These are phyloP conservation scores for Ceraceosorus bombacis DNA, from an alignment of 1,284 basidiomycete genomes.

Conservation along the genomic window DNA sequence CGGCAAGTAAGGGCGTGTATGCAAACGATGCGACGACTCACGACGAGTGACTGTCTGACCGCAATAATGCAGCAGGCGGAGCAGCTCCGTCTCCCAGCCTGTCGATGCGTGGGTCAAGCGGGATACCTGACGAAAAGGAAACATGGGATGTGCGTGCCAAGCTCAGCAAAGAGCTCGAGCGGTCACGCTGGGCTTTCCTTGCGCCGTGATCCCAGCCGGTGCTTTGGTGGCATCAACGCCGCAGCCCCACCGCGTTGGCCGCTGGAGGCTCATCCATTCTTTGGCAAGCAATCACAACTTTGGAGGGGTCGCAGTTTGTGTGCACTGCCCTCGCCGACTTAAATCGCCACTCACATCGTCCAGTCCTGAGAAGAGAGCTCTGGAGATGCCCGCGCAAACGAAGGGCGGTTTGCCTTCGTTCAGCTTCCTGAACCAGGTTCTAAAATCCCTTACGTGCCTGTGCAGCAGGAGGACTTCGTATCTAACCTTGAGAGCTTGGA, in stretches of 20 bases:
- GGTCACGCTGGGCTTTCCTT: too few relatives aligned
- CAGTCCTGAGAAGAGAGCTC: conserved; percentile 31
- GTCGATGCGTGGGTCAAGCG: conserved; percentile 37
- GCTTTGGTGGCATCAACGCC: too few relatives aligned
- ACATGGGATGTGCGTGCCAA: too few relatives aligned
- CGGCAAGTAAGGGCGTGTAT: not conserved
- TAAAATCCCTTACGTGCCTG: conserved; percentile 43
- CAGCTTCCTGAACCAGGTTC: conserved; percentile 36
- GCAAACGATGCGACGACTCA: conserved; percentile 19
- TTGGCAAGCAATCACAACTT: too few relatives aligned
- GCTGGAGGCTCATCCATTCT: too few relatives aligned
- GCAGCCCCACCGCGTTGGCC: too few relatives aligned
- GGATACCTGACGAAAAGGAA: conserved; percentile 18
- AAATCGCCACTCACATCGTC: conserved; percentile 37
- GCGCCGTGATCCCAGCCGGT: too few relatives aligned
- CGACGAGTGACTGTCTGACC: conserved; percentile 13
- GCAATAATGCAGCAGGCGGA: conserved; percentile 38
- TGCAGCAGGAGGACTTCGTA: conserved; percentile 40
- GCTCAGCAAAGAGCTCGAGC: too few relatives aligned
- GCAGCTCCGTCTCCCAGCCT: conserved; percentile 43
- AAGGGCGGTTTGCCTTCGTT: conserved; percentile 32
- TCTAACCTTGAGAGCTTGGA: conserved; percentile 32
- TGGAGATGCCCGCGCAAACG: conserved; percentile 29
- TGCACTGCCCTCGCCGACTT: not conserved
- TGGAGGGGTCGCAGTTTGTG: not conserved